Conservation (phyloP, 192 early-diverging fungal species). For the Phlyctochytrium arcticum region DNA sequence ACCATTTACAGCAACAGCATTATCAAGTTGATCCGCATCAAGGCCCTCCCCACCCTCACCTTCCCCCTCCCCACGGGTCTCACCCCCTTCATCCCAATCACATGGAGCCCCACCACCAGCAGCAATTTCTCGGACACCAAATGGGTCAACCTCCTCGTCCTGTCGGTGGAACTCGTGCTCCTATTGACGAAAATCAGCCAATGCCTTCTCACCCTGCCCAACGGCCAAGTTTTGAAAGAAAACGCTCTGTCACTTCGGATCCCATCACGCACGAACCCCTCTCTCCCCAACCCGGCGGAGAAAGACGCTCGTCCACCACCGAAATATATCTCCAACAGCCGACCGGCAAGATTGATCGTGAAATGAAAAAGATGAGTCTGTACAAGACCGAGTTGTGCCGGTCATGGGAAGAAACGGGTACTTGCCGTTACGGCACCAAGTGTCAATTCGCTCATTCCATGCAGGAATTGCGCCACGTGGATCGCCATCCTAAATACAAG, state of each 20-base stretch:
- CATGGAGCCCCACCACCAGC: too few relatives aligned
- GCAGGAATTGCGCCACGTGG: conserved; percentile 72
- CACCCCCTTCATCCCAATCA: too few relatives aligned
- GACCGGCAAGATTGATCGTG: conserved; percentile 17
- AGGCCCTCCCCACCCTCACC: too few relatives aligned
- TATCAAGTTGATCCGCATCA: too few relatives aligned
- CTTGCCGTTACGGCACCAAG: conserved; percentile 75
- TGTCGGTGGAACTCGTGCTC: too few relatives aligned
- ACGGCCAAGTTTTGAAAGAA: neutral
- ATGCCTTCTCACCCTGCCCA: neutral
- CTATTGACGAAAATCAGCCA: too few relatives aligned
- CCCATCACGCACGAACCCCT: neutral
- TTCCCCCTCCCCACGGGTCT: too few relatives aligned
- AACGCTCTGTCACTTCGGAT: neutral
- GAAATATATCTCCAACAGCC: neutral
- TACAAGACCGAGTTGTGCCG: conserved; percentile 78
- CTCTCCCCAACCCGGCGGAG: too few relatives aligned
- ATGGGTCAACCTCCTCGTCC: too few relatives aligned
- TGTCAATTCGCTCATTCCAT: conserved; percentile 93
- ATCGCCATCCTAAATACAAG: conserved; percentile 91
- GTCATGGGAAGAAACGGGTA: conserved; percentile 54
- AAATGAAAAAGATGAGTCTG: conserved; percentile 46
- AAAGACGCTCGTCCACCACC: neutral
- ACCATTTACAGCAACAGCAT: too few relatives aligned
- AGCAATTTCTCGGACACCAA: too few relatives aligned